Percentiles rank a stretch among this genome's conserved stretches.
phyloP scores from a whole-genome alignment of 1,139 yeast species.

The Petasospora rhodanensis region DNA sequence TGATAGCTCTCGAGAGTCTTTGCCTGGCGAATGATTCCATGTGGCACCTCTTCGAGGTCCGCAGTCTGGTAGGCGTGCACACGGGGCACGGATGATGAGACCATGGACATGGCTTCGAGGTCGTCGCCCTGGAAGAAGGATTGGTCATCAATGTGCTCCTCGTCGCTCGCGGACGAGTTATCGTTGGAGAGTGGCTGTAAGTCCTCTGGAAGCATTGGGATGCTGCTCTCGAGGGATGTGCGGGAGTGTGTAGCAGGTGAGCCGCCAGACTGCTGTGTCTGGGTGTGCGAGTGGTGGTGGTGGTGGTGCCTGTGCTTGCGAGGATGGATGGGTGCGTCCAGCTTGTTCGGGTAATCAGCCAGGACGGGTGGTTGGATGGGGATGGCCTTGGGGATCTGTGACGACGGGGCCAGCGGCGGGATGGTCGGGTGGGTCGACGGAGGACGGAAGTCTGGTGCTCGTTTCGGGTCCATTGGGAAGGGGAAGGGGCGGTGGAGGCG shows the following conservation, averaged over 20 bases:
- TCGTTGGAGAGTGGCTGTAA: slow-evolving; percentile 41
- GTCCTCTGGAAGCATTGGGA: slow-evolving; percentile 41
- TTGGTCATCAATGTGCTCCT: too few species aligned
- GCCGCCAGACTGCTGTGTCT: too few species aligned
- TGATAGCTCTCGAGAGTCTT: slow-evolving; percentile 57
- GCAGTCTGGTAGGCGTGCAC: slow-evolving; percentile 74
- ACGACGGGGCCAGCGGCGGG: slow-evolving; percentile 61
- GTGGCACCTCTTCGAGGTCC: slow-evolving; percentile 94
- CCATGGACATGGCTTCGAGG: slow-evolving; percentile 1
- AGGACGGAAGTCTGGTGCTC: slow-evolving; percentile 74
- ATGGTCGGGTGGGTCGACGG: slow-evolving; percentile 50
- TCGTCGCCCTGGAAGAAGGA: too few species aligned
- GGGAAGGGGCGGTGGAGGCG: too few species aligned
- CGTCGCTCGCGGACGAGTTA: slow-evolving; percentile 28
- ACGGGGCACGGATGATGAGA: slow-evolving; percentile 9
- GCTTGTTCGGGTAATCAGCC: slow-evolving; percentile 66
- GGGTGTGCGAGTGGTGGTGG: slow-evolving; percentile 6
- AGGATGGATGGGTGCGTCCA: slow-evolving; percentile 70
- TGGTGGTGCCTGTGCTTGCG: slow-evolving; percentile 26
- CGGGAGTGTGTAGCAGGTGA: slow-evolving; percentile 6
- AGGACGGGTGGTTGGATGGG: slow-evolving; percentile 75
- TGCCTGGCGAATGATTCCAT: slow-evolving; percentile 87
- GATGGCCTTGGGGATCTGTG: slow-evolving; percentile 66
- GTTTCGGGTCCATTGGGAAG: slow-evolving; percentile 70
- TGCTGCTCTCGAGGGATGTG: slow-evolving; percentile 26